A percentile compares a stretch with the other conserved stretches of the same genome.
phyloP scores from a whole-genome alignment of 345 rosid species.

The Hibiscus trionum region DNA sequence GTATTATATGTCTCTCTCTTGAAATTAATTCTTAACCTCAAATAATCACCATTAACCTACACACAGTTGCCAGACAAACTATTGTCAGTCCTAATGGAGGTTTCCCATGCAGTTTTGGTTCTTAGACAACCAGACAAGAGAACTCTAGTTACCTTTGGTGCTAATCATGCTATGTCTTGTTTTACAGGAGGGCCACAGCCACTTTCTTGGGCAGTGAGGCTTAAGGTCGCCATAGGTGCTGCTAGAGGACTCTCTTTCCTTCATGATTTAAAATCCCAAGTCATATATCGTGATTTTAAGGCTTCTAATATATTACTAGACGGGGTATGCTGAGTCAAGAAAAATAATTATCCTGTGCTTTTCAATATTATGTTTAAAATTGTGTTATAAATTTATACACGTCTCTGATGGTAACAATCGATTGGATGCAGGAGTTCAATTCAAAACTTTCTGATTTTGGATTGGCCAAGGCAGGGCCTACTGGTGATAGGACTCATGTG shows the following conservation, averaged over 20 bases:
- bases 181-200: constrained; percentile 72
- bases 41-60: not conserved
- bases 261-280: constrained; percentile 83
- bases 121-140: not conserved
- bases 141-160: not conserved
- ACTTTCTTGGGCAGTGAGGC: constrained; percentile 76
- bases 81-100: not conserved
- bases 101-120: not conserved
- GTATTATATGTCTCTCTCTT: not conserved
- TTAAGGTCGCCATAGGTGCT: constrained; percentile 82
- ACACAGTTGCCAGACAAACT: not conserved
- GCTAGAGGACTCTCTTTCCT: constrained; percentile 91
- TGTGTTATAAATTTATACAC: not conserved
- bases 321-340: constrained; percentile 37
- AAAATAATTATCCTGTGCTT: not conserved
- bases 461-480: constrained; percentile 96
- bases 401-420: constrained; percentile 9
- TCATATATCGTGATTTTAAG: constrained; percentile 88
- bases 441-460: constrained; percentile 92
- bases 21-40: not conserved
- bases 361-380: not conserved
- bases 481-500: constrained; percentile 93
- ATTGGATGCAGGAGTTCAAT: constrained; percentile 66
- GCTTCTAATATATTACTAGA: constrained; percentile 87
- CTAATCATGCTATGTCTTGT: constrained; percentile 6